Base-by-base conservation (phyloP, 2,329 filamentous ascomycete genomes). In the Alternaria infectoria region DNA sequence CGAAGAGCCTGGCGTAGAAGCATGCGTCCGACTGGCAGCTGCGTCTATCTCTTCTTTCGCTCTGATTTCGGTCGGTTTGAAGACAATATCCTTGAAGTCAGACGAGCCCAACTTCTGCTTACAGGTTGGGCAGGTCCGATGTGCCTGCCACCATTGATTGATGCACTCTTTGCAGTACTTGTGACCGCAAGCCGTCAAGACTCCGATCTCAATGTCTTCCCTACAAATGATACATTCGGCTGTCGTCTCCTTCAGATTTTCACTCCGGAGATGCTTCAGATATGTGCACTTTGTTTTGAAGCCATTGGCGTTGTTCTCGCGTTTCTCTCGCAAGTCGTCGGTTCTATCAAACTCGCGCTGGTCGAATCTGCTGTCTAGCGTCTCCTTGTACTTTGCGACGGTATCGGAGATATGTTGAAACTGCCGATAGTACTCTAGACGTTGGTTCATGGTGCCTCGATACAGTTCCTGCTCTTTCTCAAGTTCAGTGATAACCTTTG, bases 331-430 rank as follows among this genome's bases (percentile, higher is more conserved):
- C 44, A 81, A 76, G 13, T 81, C 69, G 3, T 80, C 69, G 8
- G 83, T 80, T 1, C 76, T 71, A 9, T 77, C 69, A 40, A 85
- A 83, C 19, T 88, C 81, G 7, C 70, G 72, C 11, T 82, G 77
- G 46, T 91, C 86, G 11, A 90, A 82, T 3, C 83, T 83, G 12
- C 87, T 83, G 21, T 89, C 85, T 21, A 87, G 81, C 54, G 84
- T 83, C 11, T 90, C 89, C 60, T 93, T 90, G 59, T 91, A 92
- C 1, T 91, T 90, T 6, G 88, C 86, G 0, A 98, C 93, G 17
- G 89, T 92, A 75, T 98, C 95, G 0, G 94, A 97, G n/a, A 98
- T 89, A 25, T 88, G 87, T 75, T 98, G 96, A 11, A 98, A 85
- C 74, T 97, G 93, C 6, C 91, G 89, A 76, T 98, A 98, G 76